Base-by-base conservation (phyloP, 1,284 basidiomycete genomes). In the Ganoderma multipileum region DNA sequence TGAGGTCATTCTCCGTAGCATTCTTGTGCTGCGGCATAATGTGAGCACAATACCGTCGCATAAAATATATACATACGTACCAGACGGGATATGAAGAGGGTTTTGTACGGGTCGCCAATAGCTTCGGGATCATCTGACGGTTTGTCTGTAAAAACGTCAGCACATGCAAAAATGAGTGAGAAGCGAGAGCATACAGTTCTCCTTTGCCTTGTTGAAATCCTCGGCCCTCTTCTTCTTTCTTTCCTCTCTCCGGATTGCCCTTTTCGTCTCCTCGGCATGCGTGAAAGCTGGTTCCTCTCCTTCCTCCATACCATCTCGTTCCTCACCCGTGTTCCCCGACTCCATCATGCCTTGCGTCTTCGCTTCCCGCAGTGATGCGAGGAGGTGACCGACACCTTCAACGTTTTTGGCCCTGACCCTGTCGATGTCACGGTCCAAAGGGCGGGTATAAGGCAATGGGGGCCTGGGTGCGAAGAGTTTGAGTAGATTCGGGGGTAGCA, bases 101-200 rank as follows among this genome's bases (percentile, higher is more conserved):
- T 99, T 81, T 99, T 99, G 84, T 99, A 99, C 4, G 98, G 97
- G 78, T 99, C 98, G 1, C 98, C 97, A 39, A 92, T 86, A n/a
- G 96, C 97, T 78, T 98, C 90, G n/a, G 92, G 71, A 76, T 99
- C 97, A 60, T 96, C 92, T 42, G 92, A 85, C 12, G 97, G 97
- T 79, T 96, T 94, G 82, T 97, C 96, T 96, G 78, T 38, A 65
- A 30, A 30, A 47, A 16, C 16, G 70, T 74, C 59, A 47, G 23
- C 61, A 63, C 14, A 11, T 2, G 11, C 16, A 14, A 16, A 50
- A 44, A 47, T 33, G 59, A 68, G 61, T 57, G 57, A 5, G 64
- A 55, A 63, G 60, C 69, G 28, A 42, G 62, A 50, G 87, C 92
- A 71, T 64, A 96, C 95, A 97, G 39, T 87, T 90, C 68, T 94